Evolutionary conservation across 306 rosid genomes (phyloP), one percentile per base, ranked within the genome.

Genomic region (Arachis stenosperma): DNA sequence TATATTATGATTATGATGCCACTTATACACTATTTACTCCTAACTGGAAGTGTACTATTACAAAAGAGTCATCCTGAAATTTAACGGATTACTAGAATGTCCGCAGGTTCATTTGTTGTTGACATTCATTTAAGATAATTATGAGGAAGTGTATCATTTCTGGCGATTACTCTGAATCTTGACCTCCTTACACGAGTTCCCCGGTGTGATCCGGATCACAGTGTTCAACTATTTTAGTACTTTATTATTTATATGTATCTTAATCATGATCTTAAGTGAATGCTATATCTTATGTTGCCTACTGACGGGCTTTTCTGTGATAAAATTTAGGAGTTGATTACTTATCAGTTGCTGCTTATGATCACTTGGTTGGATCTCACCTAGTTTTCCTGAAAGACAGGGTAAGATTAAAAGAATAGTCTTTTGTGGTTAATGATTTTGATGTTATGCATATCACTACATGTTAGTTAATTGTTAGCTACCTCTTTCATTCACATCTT

Each of bases 271-370:
- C 12, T 62, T 67, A 66, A 73, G 29, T 37, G 61, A 65, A 51
- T 48, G 41, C 44, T 22, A 64, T 43, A 44, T 41, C 10, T 62
- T 44, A 12, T 48, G 55, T 61, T 71, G 70, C 52, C 79, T 83
- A 46, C 77, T 83, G 50, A 79, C 79, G 44, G 59, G 5, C 65
- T 62, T 62, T 48, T 55, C 8, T 80, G 72, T 58, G 55, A 41
- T 61, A 63, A 9, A 48, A 65, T 69, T 78, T 39, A 84, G 87
- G 87, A 44, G 1, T 69, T 60, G 87, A 84, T 77, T 84, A 84
- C 67, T 65, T 84, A 47, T 84, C 87, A 8, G 87, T 47, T 53
- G 87, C 84, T 53, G 39, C 87, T 59, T 84, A 51, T 53, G 84
- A 73, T 12, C 6, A 84, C 78, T 70, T 84, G 82, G 74, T 73